Evolutionary conservation across 805 yeast species (phyloP).

Genomic region (Myxozyma monticola): DNA sequence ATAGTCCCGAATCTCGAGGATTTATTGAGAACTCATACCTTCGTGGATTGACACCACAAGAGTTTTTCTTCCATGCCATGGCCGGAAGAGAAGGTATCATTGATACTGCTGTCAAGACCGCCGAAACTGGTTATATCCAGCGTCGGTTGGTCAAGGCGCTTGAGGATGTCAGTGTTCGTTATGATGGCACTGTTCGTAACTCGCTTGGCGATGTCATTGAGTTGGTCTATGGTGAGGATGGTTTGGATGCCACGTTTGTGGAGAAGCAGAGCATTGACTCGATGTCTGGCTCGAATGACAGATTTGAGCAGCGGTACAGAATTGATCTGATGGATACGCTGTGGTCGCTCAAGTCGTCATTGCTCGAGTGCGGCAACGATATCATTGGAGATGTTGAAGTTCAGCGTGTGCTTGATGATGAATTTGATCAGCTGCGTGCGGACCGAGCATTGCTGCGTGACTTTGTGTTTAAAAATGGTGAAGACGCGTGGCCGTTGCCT

Average conservation of each 20-base stretch:
- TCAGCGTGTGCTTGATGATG: constrained; percentile 79
- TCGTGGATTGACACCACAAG: constrained; percentile 98
- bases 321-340: constrained; percentile 77
- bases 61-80: constrained; percentile 99
- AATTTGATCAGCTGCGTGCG: constrained; percentile 69
- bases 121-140: constrained; percentile 98
- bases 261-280: constrained; percentile 96
- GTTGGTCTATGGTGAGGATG: constrained; percentile 98
- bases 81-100: constrained; percentile 99
- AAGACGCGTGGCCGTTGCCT: constrained; percentile 95
- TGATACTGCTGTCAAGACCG: constrained; percentile 99
- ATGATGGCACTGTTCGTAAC: constrained; percentile 97
- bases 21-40: constrained; percentile 95
- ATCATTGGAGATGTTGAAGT: constrained; percentile 84
- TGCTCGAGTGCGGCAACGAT: constrained; percentile 85
- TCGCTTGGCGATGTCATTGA: constrained; percentile 95
- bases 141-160: constrained; percentile 96
- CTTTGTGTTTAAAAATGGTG: constrained; percentile 87
- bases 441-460: constrained; percentile 82
- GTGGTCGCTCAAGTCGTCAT: constrained; percentile 63
- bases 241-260: constrained; percentile 96
- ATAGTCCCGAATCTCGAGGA: constrained; percentile 97
- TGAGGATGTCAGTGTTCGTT: constrained; percentile 97
- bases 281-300: constrained; percentile 84
- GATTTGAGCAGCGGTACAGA: constrained; percentile 80